Conservation (phyloP, 257 asterid genomes). For the Lithospermum erythrorhizon region DNA sequence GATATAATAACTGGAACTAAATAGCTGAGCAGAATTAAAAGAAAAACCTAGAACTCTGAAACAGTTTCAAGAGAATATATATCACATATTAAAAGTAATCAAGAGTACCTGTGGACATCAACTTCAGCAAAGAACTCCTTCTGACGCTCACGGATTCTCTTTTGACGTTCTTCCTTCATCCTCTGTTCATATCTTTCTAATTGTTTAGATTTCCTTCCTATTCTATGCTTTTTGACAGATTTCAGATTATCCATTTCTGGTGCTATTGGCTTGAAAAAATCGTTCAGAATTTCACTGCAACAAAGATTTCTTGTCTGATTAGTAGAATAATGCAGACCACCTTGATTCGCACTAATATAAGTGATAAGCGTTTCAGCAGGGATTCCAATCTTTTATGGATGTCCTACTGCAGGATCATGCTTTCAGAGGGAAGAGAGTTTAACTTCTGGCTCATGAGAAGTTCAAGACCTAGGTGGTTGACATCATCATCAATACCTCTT, state of each 20-base stretch:
- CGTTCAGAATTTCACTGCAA: slow-evolving; percentile 74
- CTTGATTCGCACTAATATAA: neutral
- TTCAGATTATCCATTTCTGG: slow-evolving; percentile 75
- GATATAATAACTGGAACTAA: slow-evolving; percentile 10
- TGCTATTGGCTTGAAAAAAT: slow-evolving; percentile 79
- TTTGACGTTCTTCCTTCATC: slow-evolving; percentile 98
- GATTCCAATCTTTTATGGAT: too few relatives aligned
- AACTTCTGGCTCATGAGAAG: neutral
- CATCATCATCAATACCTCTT: neutral
- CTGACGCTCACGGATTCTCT: slow-evolving; percentile 92
- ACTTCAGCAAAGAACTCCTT: slow-evolving; percentile 92
- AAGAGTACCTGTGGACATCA: slow-evolving; percentile 77
- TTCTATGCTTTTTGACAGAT: slow-evolving; percentile 80
- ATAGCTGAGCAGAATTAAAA: neutral
- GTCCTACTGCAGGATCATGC: too few relatives aligned
- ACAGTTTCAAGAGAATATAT: neutral
- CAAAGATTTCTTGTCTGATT: slow-evolving; percentile 9
- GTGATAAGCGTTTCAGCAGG: neutral
- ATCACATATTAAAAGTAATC: slow-evolving; percentile 4
- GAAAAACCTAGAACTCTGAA: neutral
- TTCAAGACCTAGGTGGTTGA: neutral
- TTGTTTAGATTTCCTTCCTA: slow-evolving; percentile 97
- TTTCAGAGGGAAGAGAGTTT: too few relatives aligned
- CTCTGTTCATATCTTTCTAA: slow-evolving; percentile 88
- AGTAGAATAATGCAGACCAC: neutral